Conservation (phyloP, 176 grass and related monocot genomes). For the Ensete ventricosum region DNA sequence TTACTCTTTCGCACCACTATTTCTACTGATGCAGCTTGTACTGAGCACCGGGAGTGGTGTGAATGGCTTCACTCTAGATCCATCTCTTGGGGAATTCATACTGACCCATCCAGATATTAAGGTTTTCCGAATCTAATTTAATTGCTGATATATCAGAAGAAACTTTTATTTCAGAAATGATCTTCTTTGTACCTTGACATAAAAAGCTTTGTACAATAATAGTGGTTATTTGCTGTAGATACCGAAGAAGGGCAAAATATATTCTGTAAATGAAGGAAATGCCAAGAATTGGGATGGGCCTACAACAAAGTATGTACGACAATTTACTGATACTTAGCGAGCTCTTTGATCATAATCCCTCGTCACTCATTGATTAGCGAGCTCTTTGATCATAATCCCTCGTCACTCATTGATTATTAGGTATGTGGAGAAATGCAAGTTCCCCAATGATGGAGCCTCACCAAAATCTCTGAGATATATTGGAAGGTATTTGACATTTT, state of each 20-base stretch:
- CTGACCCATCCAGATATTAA: constrained; percentile 89
- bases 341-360: constrained; percentile 18
- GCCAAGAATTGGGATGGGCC: constrained; percentile 85
- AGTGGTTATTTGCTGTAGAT: constrained; percentile 36
- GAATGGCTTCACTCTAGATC: constrained; percentile 94
- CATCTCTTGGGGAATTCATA: constrained; percentile 98
- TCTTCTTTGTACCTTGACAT: background rate
- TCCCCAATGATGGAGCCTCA: constrained; percentile 55
- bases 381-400: no score
- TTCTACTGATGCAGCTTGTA: constrained; percentile 46
- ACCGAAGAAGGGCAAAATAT: constrained; percentile 84
- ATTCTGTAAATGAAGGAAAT: constrained; percentile 97
- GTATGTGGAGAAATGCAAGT: constrained; percentile 95
- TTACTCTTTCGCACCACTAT: background rate
- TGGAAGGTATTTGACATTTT: constrained; percentile 43
- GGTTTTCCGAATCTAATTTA: constrained; percentile 24
- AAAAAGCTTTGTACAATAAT: background rate
- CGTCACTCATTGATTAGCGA: constrained; percentile 6
- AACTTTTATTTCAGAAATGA: background rate
- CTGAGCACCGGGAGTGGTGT: constrained; percentile 78
- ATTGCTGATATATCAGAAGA: background rate
- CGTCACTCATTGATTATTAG: constrained; percentile 27
- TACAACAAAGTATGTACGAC: constrained; percentile 56
- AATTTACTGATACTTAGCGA: background rate
- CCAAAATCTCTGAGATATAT: constrained; percentile 96